These are phyloP conservation scores for Asterella californica DNA, from an alignment of 225 moss, liverwort and hornwort genomes.

Conservation along the genomic window DNA sequence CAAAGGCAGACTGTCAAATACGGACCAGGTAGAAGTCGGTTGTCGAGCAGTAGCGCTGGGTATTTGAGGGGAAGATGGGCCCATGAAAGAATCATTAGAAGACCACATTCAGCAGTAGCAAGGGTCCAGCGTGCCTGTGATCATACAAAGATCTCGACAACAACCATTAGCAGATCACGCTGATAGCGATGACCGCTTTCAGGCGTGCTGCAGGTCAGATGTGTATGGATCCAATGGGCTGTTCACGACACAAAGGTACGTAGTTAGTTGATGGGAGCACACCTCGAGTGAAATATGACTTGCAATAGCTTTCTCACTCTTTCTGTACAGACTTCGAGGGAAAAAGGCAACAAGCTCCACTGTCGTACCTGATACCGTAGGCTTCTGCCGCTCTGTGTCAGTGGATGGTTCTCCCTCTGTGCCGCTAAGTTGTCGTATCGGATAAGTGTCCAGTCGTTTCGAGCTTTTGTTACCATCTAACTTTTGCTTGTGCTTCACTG, in stretches of 20 bases:
- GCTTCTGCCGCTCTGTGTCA: not conserved
- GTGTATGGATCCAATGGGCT: no score
- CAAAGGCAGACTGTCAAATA: no score
- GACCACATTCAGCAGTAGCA: not conserved
- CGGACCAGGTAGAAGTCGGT: not conserved
- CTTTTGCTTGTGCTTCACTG: no score
- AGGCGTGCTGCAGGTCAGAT: not conserved
- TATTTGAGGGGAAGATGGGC: not conserved
- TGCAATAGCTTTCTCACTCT: not conserved
- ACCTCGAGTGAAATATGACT: not conserved
- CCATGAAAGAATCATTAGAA: not conserved
- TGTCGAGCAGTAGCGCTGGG: not conserved
- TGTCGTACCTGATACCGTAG: no score
- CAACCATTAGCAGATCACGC: not conserved
- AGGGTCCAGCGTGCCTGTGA: not conserved
- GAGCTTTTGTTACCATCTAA: no score
- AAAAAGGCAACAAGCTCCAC: not conserved
- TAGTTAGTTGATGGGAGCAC: not conserved
- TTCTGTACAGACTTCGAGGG: not conserved
- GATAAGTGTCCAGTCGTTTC: no score
- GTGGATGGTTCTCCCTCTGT: not conserved
- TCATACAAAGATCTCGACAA: no score
- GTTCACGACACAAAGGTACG: not conserved
- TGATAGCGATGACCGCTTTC: not conserved
- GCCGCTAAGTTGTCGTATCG: no score